Percentiles rank a stretch among this genome's conserved stretches.
Evolutionary conservation across 2,329 filamentous ascomycete genomes (phyloP).

Genomic region (Neospermospora avenae): DNA sequence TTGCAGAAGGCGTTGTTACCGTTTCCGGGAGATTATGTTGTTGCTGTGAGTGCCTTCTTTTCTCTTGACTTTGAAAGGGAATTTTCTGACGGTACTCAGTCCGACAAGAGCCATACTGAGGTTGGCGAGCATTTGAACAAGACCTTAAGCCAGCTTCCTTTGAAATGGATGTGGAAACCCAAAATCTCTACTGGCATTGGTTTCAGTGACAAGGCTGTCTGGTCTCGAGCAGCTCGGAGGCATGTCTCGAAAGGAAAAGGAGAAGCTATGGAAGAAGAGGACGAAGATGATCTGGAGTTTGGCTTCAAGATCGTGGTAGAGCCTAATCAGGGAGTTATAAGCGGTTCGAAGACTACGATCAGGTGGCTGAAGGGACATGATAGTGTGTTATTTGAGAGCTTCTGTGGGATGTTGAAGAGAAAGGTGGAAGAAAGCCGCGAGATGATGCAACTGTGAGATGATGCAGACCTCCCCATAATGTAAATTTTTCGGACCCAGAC

Average conservation of each 20-base stretch:
- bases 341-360: slow-evolving; percentile 48
- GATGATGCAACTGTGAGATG: neutral
- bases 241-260: slow-evolving; percentile 33
- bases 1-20: slow-evolving; percentile 50
- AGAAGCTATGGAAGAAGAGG: slow-evolving; percentile 32
- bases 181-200: slow-evolving; percentile 27
- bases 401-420: slow-evolving; percentile 73
- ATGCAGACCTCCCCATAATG: too few species aligned
- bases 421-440: slow-evolving; percentile 36
- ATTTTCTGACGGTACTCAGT: neutral
- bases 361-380: slow-evolving; percentile 78
- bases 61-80: neutral
- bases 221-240: slow-evolving; percentile 37
- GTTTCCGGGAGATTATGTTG: slow-evolving; percentile 48
- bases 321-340: slow-evolving; percentile 36
- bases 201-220: slow-evolving; percentile 34
- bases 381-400: slow-evolving; percentile 75
- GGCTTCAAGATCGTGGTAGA: slow-evolving; percentile 56
- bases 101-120: neutral
- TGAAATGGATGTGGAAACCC: slow-evolving; percentile 34
- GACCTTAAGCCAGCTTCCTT: slow-evolving; percentile 22
- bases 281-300: slow-evolving; percentile 44
- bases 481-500: too few species aligned
- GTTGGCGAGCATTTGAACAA: slow-evolving; percentile 31
- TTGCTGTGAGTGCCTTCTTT: slow-evolving; percentile 23